Percentiles rank a stretch among this genome's conserved stretches.
Conservation (phyloP, 441 rosid species). For the Melastoma candidum region DNA sequence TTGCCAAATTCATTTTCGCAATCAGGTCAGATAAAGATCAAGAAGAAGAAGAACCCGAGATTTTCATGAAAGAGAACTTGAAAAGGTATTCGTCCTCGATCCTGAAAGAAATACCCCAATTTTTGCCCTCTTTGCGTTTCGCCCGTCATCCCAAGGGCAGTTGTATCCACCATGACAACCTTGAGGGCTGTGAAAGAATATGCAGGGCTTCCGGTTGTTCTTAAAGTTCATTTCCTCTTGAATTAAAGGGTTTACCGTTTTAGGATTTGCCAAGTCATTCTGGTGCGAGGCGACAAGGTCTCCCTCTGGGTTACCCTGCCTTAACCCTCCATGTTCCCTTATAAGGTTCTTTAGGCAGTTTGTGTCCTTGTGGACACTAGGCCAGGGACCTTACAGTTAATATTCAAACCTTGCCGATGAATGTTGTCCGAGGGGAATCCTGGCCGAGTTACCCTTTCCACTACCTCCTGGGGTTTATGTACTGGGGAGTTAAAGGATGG, state of each 20-base stretch:
- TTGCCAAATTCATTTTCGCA: too few relatives aligned
- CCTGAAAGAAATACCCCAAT: too few relatives aligned
- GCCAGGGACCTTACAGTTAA: background rate
- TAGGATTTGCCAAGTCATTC: slow-evolving; percentile 17
- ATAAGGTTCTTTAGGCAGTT: slow-evolving; percentile 53
- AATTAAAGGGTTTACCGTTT: slow-evolving; percentile 12
- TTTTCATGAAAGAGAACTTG: too few relatives aligned
- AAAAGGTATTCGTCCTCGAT: too few relatives aligned
- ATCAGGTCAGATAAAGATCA: too few relatives aligned
- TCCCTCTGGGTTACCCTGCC: slow-evolving; percentile 18
- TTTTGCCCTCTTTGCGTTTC: too few relatives aligned
- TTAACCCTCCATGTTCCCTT: slow-evolving; percentile 50
- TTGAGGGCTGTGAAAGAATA: slow-evolving; percentile 26
- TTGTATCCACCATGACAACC: slow-evolving; percentile 49
- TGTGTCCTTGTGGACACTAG: slow-evolving; percentile 22
- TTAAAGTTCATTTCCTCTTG: slow-evolving; percentile 13
- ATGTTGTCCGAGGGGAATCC: too few relatives aligned
- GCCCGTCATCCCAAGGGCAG: slow-evolving; percentile 15
- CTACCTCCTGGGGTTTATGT: too few relatives aligned
- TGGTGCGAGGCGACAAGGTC: slow-evolving; percentile 10
- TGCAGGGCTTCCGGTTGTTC: slow-evolving; percentile 31
- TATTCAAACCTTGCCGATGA: too few relatives aligned
- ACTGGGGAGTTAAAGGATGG: too few relatives aligned
- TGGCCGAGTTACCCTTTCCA: too few relatives aligned
- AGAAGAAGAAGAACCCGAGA: too few relatives aligned